Percentiles rank a stretch among this genome's conserved stretches.
These are phyloP conservation scores for Aspergillus egyptiacus DNA, from an alignment of 495 filamentous ascomycete species.

Conservation along the genomic window DNA sequence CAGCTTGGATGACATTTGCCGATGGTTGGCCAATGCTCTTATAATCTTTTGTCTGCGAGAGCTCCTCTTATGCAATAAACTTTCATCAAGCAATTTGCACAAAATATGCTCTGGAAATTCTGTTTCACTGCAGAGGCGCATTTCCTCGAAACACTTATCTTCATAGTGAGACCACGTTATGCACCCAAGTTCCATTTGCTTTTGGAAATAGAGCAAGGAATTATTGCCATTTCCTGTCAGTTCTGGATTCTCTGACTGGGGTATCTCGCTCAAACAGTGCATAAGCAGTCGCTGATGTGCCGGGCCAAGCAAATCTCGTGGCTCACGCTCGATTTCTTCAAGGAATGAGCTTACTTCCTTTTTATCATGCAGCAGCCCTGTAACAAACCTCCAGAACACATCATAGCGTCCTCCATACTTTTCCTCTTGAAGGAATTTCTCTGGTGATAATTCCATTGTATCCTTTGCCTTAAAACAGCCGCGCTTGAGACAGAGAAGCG, in stretches of 20 bases:
- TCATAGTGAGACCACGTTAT: background rate
- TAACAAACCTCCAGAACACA: slow-evolving; percentile 41
- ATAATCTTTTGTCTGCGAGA: background rate
- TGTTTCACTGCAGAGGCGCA: slow-evolving; percentile 2
- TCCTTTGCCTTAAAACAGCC: slow-evolving; percentile 5
- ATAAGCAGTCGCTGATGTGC: slow-evolving; percentile 36
- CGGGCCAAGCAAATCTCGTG: slow-evolving; percentile 33
- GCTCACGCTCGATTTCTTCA: slow-evolving; percentile 29
- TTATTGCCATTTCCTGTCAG: background rate
- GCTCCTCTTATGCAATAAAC: background rate
- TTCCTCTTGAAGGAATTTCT: slow-evolving; percentile 26
- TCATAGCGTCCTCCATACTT: slow-evolving; percentile 39
- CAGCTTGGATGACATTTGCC: slow-evolving; percentile 2
- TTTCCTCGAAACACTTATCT: background rate
- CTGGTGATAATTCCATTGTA: slow-evolving; percentile 22
- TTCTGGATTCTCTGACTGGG: background rate
- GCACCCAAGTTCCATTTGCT: background rate
- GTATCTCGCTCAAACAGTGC: slow-evolving; percentile 34
- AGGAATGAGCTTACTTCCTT: slow-evolving; percentile 24
- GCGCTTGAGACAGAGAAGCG: background rate
- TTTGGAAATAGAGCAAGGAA: background rate
- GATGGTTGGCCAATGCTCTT: background rate
- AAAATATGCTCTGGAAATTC: slow-evolving; percentile 3
- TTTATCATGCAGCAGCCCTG: slow-evolving; percentile 29
- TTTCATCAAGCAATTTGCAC: background rate